Conservation (phyloP, 2,329 filamentous ascomycete species). For the Clathrospora elynae region DNA sequence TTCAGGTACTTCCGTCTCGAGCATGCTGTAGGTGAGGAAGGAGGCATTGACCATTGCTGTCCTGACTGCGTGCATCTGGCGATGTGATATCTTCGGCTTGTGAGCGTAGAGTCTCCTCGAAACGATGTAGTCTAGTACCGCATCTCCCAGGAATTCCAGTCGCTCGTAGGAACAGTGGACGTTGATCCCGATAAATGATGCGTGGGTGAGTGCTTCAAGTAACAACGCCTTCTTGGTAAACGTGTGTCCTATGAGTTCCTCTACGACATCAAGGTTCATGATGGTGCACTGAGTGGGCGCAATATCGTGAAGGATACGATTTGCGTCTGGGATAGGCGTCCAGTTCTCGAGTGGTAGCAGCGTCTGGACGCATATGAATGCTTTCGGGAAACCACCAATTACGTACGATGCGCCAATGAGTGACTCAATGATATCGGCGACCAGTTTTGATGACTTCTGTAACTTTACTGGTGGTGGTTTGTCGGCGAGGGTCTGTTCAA, state of each 20-base stretch:
- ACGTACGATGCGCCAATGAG: conserved; percentile 77
- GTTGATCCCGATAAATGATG: conserved; percentile 58
- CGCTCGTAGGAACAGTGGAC: conserved; percentile 67
- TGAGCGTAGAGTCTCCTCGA: conserved; percentile 64
- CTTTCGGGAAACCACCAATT: conserved; percentile 69
- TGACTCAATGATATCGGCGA: conserved; percentile 88
- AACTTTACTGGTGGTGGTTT: conserved; percentile 25
- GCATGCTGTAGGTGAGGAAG: conserved; percentile 76
- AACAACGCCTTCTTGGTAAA: conserved; percentile 72
- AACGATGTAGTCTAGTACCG: conserved; percentile 79
- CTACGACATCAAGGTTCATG: conserved; percentile 53
- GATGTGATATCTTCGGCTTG: conserved; percentile 55
- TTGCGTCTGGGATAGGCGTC: conserved; percentile 31
- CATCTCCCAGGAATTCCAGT: conserved; percentile 86
- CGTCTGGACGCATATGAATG: conserved; percentile 64
- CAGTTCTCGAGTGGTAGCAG: conserved; percentile 66
- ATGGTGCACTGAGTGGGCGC: conserved; percentile 17
- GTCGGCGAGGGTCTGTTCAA: conserved; percentile 49
- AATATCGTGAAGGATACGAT: conserved; percentile 33
- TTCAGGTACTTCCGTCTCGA: conserved; percentile 59
- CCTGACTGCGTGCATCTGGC: conserved; percentile 76
- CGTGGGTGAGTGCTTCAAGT: conserved; percentile 80
- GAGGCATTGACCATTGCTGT: conserved; percentile 79
- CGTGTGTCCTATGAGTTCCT: conserved; percentile 70
- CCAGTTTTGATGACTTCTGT: conserved; percentile 72